Evolutionary conservation across 768 basidiomycete species (phyloP).

Genomic region (Tricholoma sp.): DNA sequence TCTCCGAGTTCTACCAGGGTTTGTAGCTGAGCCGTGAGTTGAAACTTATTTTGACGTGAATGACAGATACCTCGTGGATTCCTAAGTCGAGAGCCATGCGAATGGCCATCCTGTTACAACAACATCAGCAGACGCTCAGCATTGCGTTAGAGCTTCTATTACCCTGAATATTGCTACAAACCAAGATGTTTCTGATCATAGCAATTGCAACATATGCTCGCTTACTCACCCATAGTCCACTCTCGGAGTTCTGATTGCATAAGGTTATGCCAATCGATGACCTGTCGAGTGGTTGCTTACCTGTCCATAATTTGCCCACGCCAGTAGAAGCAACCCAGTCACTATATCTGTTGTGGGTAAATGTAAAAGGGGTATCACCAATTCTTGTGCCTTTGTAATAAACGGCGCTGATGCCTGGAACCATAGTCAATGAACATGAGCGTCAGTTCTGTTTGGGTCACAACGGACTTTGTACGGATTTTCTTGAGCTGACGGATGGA

Average conservation of each 20-base stretch:
- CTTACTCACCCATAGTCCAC: slow-evolving; percentile 13
- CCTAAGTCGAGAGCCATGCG: slow-evolving; percentile 14
- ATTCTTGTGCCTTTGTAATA: slow-evolving; percentile 12
- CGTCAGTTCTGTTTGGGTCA: not conserved
- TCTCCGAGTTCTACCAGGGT: slow-evolving; percentile 7
- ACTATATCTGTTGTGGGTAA: slow-evolving; percentile 13
- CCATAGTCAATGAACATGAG: not conserved
- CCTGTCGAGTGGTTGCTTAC: slow-evolving; percentile 1
- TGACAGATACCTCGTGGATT: slow-evolving; percentile 7
- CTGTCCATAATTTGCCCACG: slow-evolving; percentile 14
- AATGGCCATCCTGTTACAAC: slow-evolving; percentile 10
- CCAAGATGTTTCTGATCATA: not conserved
- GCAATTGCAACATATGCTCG: not conserved
- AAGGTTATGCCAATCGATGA: not conserved
- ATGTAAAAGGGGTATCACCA: slow-evolving; percentile 11
- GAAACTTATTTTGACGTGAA: not conserved
- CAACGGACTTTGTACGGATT: slow-evolving; percentile 8
- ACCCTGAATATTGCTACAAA: slow-evolving; percentile 14
- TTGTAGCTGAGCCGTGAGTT: not conserved
- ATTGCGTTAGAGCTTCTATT: not conserved
- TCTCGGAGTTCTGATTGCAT: slow-evolving; percentile 11
- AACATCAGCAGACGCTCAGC: not conserved
- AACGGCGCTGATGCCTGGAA: slow-evolving; percentile 11
- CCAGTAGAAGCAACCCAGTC: slow-evolving; percentile 11
- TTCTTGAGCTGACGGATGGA: slow-evolving; percentile 11